Evolutionary conservation across 2,329 filamentous ascomycete genomes (phyloP), one percentile per base, ranked within the genome.

Genomic region (Sporothrix schenckii): DNA sequence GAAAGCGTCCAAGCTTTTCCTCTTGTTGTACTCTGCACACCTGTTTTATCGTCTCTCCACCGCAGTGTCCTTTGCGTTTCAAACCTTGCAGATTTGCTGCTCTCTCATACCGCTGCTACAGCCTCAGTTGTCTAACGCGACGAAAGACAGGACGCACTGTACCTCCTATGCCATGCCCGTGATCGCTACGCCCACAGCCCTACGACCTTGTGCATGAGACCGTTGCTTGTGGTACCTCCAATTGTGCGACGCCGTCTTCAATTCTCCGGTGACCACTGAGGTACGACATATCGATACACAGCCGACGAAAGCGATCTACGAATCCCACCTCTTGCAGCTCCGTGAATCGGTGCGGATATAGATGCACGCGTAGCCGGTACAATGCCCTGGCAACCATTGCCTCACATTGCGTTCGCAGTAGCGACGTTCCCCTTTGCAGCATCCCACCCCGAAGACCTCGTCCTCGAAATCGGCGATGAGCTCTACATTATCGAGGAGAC

Each of bases 401-500:
- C 94, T 81, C 92, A 93, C 77, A 97, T 99, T 84, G 95, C 94
- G 79, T 99, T 98, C 85, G 96, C 94, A 76, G 92, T 99, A 81
- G 95, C 94, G 84, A 94, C 91, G 75, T 97, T 94, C 80, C 95
- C 95, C 50, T 99, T 99, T 82, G 87, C 91, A 76, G 92, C 95
- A 72, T 90, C 92, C 72, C 90, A 90, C 74, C 89, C 93, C 69
- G 92, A 93, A 79, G 95, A 99, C 81, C 89, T 99, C 24, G 95
- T 96, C 11, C 90, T 99, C 79, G 94, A 99, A 81, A 92, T 99
- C 74, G 95, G 95, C 79, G 95, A 99, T 86, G 95, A 99, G 82
- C 85, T 99, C 74, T 99, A 99, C 82, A 96, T 99, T 75, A 97
- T 99, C 78, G 94, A 98, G 81, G 93, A 98, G 81, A 96, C 94